Conservation (phyloP, 768 basidiomycete genomes). For the Neoboletus magnificus region DNA sequence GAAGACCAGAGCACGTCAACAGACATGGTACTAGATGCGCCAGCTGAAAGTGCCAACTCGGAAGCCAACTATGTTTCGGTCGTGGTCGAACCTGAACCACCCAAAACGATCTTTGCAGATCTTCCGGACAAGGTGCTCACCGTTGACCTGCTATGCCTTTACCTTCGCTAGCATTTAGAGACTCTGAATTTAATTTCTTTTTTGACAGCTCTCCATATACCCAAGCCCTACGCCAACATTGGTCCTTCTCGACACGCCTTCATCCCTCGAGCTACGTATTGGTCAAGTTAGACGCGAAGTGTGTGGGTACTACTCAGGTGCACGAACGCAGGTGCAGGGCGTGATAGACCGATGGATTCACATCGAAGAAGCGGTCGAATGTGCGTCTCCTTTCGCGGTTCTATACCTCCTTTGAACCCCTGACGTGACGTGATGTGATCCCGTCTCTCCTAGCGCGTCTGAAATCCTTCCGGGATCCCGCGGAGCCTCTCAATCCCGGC, state of each 20-base stretch:
- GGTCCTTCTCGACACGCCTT: conserved; percentile 69
- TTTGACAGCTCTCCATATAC: conserved; percentile 80
- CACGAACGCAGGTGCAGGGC: conserved; percentile 65
- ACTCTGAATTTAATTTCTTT: neutral
- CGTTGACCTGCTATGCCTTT: neutral
- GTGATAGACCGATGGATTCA: conserved; percentile 81
- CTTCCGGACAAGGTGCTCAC: conserved; percentile 27
- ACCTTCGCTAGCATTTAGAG: neutral
- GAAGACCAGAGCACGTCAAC: conserved; percentile 1
- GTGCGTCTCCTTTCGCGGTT: no score
- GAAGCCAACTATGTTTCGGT: neutral
- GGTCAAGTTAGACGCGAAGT: conserved; percentile 61
- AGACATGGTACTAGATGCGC: neutral
- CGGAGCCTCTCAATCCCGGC: conserved; percentile 87
- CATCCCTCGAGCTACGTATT: conserved; percentile 74
- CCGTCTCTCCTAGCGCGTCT: conserved; percentile 56
- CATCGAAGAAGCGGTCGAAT: conserved; percentile 80
- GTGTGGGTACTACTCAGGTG: conserved; percentile 52
- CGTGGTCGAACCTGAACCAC: conserved; percentile 11
- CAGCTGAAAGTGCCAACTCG: neutral
- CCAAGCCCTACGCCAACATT: conserved; percentile 57
- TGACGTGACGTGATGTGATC: neutral
- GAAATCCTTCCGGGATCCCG: conserved; percentile 74
- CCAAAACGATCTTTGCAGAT: conserved; percentile 11
- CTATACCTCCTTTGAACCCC: neutral